phyloP scores from a whole-genome alignment of 75 land plant species.

The Chamaecyparis obtusa region DNA sequence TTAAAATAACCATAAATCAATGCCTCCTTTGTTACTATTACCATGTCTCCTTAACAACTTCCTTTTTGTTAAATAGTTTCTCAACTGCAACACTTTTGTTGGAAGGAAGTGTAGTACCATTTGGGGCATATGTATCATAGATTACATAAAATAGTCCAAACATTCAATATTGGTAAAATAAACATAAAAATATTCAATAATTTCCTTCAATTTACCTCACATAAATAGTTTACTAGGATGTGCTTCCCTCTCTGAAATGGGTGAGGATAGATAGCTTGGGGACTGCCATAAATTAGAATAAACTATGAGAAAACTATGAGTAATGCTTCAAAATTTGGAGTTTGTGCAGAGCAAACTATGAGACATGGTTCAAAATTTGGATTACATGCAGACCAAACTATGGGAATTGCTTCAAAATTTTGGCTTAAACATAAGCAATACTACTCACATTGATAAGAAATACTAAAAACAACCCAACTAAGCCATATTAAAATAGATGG shows the following conservation, averaged over 20 bases:
- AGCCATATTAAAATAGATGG: background rate
- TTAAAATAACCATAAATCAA: too few species aligned
- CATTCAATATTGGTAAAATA: background rate
- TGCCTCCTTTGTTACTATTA: too few species aligned
- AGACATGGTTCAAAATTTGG: background rate
- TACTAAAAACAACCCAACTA: background rate
- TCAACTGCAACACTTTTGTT: too few species aligned
- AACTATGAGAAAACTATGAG: too few species aligned
- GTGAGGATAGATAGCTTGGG: conserved; percentile 94
- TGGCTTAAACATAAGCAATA: too few species aligned
- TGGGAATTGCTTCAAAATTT: background rate
- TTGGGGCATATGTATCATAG: too few species aligned
- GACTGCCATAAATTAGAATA: conserved; percentile 37
- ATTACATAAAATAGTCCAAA: too few species aligned
- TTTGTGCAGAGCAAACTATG: background rate
- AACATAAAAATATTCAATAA: background rate
- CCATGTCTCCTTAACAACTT: too few species aligned
- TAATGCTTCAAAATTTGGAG: background rate
- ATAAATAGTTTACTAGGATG: conserved; percentile 52
- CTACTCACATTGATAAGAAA: too few species aligned
- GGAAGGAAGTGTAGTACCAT: too few species aligned
- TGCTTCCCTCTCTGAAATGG: conserved; percentile 96
- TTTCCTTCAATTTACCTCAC: background rate
- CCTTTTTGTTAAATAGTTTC: too few species aligned
- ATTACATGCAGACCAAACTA: too few species aligned